Percentiles rank a stretch among this genome's conserved stretches.
Conservation (phyloP, 2,329 filamentous ascomycete genomes). For the Talaromyces sp. region DNA sequence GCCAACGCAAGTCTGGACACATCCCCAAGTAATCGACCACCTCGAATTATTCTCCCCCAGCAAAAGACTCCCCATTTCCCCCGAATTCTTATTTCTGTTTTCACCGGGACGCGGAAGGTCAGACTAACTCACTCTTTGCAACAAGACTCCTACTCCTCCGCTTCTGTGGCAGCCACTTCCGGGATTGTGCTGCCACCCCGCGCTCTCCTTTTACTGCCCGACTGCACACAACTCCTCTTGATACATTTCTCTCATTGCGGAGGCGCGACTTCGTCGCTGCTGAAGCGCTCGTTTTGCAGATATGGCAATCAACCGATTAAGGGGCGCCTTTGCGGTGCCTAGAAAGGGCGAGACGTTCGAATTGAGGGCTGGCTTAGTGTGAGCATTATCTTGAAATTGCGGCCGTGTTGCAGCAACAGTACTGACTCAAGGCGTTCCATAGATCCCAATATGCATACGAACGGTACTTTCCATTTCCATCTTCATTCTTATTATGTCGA, state of each 20-base stretch:
- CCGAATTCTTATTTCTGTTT: not conserved
- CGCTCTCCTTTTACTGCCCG: slow-evolving; percentile 12
- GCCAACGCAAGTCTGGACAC: not conserved
- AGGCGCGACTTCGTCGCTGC: slow-evolving; percentile 32
- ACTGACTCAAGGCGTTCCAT: slow-evolving; percentile 22
- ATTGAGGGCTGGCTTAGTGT: slow-evolving; percentile 83
- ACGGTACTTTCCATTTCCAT: slow-evolving; percentile 45
- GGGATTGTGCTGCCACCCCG: slow-evolving; percentile 12
- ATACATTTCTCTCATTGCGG: slow-evolving; percentile 16
- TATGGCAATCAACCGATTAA: slow-evolving; percentile 96
- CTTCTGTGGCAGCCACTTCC: slow-evolving; percentile 5
- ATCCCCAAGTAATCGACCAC: not conserved
- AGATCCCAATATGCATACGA: slow-evolving; percentile 98
- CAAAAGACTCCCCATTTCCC: not conserved
- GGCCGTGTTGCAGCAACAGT: slow-evolving; percentile 14
- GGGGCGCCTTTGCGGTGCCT: slow-evolving; percentile 85
- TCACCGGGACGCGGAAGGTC: not conserved
- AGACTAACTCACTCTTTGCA: not conserved
- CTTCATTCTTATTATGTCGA: not conserved
- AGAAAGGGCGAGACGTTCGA: slow-evolving; percentile 98
- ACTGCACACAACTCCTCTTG: slow-evolving; percentile 2
- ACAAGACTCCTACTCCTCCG: not conserved
- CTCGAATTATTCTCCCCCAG: not conserved
- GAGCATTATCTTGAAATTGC: slow-evolving; percentile 22
- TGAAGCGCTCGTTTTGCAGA: slow-evolving; percentile 23